A percentile compares a stretch with the other conserved stretches of the same genome.
Conservation (phyloP, 768 basidiomycete species). For the Lactarius sanguifluus region DNA sequence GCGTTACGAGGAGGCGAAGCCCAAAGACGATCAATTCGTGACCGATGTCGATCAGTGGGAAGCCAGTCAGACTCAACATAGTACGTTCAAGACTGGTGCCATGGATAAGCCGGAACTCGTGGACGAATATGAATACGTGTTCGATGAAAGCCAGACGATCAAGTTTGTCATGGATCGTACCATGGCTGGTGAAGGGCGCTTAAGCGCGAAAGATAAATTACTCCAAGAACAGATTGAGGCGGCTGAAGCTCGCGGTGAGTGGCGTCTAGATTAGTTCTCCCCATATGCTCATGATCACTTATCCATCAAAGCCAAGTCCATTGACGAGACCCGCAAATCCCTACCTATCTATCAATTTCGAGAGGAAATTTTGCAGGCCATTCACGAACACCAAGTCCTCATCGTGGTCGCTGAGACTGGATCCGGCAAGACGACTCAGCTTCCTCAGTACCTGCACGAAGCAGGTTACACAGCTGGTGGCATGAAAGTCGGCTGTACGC, state of each 20-base stretch:
- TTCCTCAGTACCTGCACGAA: conserved; percentile 98
- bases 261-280: conserved; percentile 7
- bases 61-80: conserved; percentile 83
- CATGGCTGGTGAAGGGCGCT: conserved; percentile 60
- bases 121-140: conserved; percentile 95
- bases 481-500: conserved; percentile 91
- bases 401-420: conserved; percentile 99
- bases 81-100: conserved; percentile 88
- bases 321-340: conserved; percentile 92
- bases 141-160: conserved; percentile 97
- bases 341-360: conserved; percentile 91
- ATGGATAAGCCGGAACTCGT: conserved; percentile 81
- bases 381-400: conserved; percentile 89
- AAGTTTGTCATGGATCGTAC: conserved; percentile 86
- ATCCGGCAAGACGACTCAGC: conserved; percentile 97
- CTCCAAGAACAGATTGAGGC: conserved; percentile 88
- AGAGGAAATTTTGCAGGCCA: conserved; percentile 83
- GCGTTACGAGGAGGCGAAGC: conserved; percentile 92
- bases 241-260: conserved; percentile 83
- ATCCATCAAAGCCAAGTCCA: conserved; percentile 63
- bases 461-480: conserved; percentile 91
- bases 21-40: conserved; percentile 90
- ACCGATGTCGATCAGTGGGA: conserved; percentile 99
- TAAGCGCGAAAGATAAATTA: conserved; percentile 84
- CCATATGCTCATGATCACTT: conserved; percentile 10